Conservation (phyloP, 202 grass and related monocot genomes). For the Cymbopogon flexuosus region DNA sequence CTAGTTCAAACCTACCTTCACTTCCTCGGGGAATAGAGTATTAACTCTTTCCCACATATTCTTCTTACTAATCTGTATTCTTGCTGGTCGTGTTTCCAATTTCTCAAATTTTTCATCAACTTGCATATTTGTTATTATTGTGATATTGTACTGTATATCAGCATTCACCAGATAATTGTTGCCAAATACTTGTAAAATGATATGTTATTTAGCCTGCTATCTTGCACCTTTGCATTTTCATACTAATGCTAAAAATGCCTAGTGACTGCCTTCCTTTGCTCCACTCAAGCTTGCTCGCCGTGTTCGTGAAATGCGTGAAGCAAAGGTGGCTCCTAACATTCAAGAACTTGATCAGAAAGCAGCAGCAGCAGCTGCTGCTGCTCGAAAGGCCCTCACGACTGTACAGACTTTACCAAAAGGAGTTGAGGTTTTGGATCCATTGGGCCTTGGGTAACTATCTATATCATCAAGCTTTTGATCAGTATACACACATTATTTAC, state of each 20-base stretch:
- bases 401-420: constrained; percentile 88
- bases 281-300: constrained; percentile 70
- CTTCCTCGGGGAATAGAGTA: no score
- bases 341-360: constrained; percentile 74
- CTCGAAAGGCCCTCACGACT: constrained; percentile 62
- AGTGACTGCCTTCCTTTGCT: constrained; percentile 34
- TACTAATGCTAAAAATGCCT: constrained; percentile 11
- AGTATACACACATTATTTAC: neutral
- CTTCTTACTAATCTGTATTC: neutral
- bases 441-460: constrained; percentile 85
- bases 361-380: constrained; percentile 49
- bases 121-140: neutral
- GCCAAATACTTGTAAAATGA: neutral
- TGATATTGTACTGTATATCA: constrained; percentile 13
- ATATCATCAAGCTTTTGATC: constrained; percentile 2
- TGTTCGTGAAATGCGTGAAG: constrained; percentile 96
- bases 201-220: constrained; percentile 11
- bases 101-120: neutral
- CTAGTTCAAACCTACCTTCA: no score
- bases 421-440: constrained; percentile 94
- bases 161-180: constrained; percentile 1
- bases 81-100: neutral
- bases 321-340: constrained; percentile 58
- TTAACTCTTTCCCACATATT: neutral
- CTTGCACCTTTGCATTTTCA: constrained; percentile 16